A percentile compares a stretch with the other conserved stretches of the same genome.
Conservation (phyloP, 2,329 filamentous ascomycete genomes). For the Colletotrichum salicis region DNA sequence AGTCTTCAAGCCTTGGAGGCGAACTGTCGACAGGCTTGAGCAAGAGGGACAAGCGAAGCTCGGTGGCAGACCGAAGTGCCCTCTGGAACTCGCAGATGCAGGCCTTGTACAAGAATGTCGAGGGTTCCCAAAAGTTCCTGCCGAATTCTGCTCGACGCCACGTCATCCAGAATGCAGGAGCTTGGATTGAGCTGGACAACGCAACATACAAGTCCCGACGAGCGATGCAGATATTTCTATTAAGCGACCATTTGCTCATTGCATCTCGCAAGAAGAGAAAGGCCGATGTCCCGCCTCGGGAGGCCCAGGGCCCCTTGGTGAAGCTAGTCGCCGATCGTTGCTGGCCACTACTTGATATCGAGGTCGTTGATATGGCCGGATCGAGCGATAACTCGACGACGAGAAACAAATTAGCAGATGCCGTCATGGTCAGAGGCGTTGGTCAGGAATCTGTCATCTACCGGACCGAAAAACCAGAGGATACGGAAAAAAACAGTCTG, state of each 20-base stretch:
- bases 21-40: slow-evolving; percentile 66
- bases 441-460: slow-evolving; percentile 95
- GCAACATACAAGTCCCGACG: slow-evolving; percentile 95
- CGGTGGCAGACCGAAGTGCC: slow-evolving; percentile 76
- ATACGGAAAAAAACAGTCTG: slow-evolving; percentile 80
- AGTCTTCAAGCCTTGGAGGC: slow-evolving; percentile 59
- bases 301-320: slow-evolving; percentile 62
- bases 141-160: slow-evolving; percentile 92
- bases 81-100: slow-evolving; percentile 79
- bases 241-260: slow-evolving; percentile 94
- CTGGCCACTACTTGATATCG: slow-evolving; percentile 92
- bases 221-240: slow-evolving; percentile 88
- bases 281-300: slow-evolving; percentile 69
- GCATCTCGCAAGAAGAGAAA: slow-evolving; percentile 94
- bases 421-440: slow-evolving; percentile 87
- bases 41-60: slow-evolving; percentile 86
- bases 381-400: slow-evolving; percentile 64
- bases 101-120: slow-evolving; percentile 94
- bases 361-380: slow-evolving; percentile 87
- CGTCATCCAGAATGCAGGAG: slow-evolving; percentile 89
- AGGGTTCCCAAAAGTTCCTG: slow-evolving; percentile 96
- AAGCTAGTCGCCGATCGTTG: slow-evolving; percentile 94
- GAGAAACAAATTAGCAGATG: slow-evolving; percentile 78
- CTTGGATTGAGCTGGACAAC: slow-evolving; percentile 96
- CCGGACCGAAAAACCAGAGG: slow-evolving; percentile 84